These are phyloP conservation scores for Trichophyton equinum DNA, from an alignment of 2,329 filamentous ascomycete species.

Conservation along the genomic window DNA sequence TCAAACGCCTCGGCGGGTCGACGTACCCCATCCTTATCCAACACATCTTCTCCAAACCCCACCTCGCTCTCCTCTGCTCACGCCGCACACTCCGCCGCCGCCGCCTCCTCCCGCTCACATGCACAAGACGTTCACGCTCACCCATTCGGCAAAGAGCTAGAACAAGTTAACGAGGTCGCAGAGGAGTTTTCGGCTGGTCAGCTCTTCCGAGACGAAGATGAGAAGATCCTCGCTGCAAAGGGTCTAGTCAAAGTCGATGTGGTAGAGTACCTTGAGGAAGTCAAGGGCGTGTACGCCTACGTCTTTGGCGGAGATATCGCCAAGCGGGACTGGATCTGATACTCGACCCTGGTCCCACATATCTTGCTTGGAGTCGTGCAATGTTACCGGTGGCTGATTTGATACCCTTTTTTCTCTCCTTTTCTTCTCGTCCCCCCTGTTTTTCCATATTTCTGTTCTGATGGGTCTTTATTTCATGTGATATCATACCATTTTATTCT, in stretches of 20 bases:
- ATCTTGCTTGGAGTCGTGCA: neutral
- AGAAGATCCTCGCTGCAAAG: conserved; percentile 53
- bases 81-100: conserved; percentile 5
- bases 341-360: neutral
- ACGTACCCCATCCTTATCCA: neutral
- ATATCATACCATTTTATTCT: neutral
- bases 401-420: neutral
- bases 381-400: neutral
- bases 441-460: conserved; percentile 10
- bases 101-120: neutral
- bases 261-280: conserved; percentile 72
- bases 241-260: conserved; percentile 64
- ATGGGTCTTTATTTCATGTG: neutral
- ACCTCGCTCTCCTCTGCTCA: conserved; percentile 26
- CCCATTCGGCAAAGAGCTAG: conserved; percentile 81
- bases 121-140: conserved; percentile 38
- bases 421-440: neutral
- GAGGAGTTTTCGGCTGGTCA: conserved; percentile 65
- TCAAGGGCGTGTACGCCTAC: conserved; percentile 54
- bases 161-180: conserved; percentile 81
- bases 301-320: conserved; percentile 41
- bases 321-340: conserved; percentile 30
- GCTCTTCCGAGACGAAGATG: conserved; percentile 58
- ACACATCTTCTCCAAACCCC: conserved; percentile 21
- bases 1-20: conserved; percentile 27